Conservation (phyloP, 1,284 basidiomycete species). For the Fistulinella cinereoalba region DNA sequence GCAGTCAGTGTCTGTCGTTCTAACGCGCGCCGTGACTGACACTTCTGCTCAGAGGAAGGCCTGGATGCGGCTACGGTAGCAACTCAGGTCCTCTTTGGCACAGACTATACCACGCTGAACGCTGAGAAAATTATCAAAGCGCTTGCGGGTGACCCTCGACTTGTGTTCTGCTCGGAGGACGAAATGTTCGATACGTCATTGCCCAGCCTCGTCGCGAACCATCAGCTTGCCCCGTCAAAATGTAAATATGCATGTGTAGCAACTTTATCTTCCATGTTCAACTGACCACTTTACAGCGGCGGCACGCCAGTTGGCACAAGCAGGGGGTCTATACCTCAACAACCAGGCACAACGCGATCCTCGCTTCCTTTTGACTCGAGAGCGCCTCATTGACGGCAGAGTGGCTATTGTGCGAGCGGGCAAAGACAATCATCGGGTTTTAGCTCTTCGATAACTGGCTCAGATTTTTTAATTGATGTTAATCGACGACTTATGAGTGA, state of each 20-base stretch:
- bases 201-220: conserved; percentile 26
- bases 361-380: conserved; percentile 42
- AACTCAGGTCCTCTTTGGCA: conserved; percentile 35
- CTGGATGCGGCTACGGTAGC: conserved; percentile 31
- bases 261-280: neutral
- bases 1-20: conserved; percentile 44
- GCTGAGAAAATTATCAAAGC: conserved; percentile 31
- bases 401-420: conserved; percentile 73
- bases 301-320: conserved; percentile 32
- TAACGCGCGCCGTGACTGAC: conserved; percentile 2
- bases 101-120: conserved; percentile 25
- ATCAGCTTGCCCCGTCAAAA: conserved; percentile 30
- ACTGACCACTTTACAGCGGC: conserved; percentile 23
- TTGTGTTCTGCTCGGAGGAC: conserved; percentile 30
- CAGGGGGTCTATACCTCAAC: conserved; percentile 54
- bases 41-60: conserved; percentile 23
- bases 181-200: conserved; percentile 31
- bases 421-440: conserved; percentile 69
- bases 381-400: conserved; percentile 60
- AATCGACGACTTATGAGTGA: neutral
- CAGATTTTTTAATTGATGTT: neutral
- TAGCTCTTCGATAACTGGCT: conserved; percentile 37
- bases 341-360: conserved; percentile 42
- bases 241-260: conserved; percentile 14
- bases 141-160: conserved; percentile 31